These are phyloP conservation scores for Wickerhamomyces sp. DNA, from an alignment of 1,139 yeast species.

Conservation along the genomic window DNA sequence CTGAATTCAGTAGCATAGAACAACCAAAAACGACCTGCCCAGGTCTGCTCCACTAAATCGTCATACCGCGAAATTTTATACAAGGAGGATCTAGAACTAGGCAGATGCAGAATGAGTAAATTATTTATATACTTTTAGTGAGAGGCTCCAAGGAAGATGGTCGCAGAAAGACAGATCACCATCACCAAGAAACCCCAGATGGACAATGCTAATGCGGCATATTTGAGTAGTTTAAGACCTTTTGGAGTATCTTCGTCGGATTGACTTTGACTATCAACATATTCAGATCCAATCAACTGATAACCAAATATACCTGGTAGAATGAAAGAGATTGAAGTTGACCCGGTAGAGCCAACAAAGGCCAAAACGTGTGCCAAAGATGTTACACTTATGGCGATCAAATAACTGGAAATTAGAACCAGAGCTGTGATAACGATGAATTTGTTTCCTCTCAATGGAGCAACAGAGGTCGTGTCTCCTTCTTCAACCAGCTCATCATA, in stretches of 20 bases:
- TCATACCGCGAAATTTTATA: too few species aligned
- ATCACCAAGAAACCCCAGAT: slow-evolving; percentile 77
- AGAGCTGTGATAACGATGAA: slow-evolving; percentile 62
- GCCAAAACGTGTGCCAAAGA: slow-evolving; percentile 86
- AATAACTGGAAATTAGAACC: slow-evolving; percentile 58
- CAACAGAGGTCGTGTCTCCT: slow-evolving; percentile 22
- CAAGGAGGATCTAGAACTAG: too few species aligned
- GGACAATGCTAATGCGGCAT: slow-evolving; percentile 54
- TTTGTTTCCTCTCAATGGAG: slow-evolving; percentile 32
- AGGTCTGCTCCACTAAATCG: too few species aligned
- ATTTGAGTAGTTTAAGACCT: slow-evolving; percentile 43
- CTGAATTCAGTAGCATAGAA: too few species aligned
- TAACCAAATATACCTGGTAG: slow-evolving; percentile 89
- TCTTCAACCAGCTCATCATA: slow-evolving; percentile 30
- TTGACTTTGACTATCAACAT: slow-evolving; percentile 26
- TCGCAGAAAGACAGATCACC: slow-evolving; percentile 73
- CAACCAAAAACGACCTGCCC: too few species aligned
- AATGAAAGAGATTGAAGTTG: slow-evolving; percentile 88
- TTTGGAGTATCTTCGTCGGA: slow-evolving; percentile 29
- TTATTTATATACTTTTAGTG: slow-evolving; percentile 20
- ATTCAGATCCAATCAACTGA: slow-evolving; percentile 51
- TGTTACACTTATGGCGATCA: slow-evolving; percentile 70
- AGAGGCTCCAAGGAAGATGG: slow-evolving; percentile 56
- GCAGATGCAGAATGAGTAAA: too few species aligned
- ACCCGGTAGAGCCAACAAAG: slow-evolving; percentile 92